Conservation (phyloP, 768 basidiomycete genomes). For the Lactifluus echinatus region DNA sequence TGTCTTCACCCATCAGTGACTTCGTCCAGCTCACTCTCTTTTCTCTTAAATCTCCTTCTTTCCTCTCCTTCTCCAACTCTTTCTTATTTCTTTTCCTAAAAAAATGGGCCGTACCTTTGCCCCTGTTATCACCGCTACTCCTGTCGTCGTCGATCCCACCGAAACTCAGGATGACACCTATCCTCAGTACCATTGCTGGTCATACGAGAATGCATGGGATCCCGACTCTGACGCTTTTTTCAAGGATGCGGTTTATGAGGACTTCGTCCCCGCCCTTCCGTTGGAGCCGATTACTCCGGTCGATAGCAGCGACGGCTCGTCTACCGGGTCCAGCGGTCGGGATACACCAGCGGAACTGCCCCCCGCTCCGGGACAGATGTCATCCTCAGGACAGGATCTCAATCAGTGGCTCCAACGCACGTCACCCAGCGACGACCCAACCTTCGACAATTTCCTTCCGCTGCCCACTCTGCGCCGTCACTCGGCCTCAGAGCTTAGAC, state of each 20-base stretch:
- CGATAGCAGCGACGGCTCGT: slow-evolving; percentile 14
- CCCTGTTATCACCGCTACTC: not conserved
- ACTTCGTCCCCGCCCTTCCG: slow-evolving; percentile 10
- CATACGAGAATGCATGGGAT: slow-evolving; percentile 21
- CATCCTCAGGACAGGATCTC: slow-evolving; percentile 1
- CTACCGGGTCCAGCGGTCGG: slow-evolving; percentile 17
- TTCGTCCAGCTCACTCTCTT: slow-evolving; percentile 9
- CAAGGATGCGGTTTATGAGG: slow-evolving; percentile 20
- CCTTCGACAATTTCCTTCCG: not conserved
- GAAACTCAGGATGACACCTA: slow-evolving; percentile 9
- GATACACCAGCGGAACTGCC: slow-evolving; percentile 13
- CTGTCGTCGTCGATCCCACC: slow-evolving; percentile 14
- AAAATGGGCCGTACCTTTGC: slow-evolving; percentile 20
- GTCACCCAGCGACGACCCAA: not conserved
- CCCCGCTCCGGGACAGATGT: slow-evolving; percentile 5
- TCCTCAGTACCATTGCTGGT: slow-evolving; percentile 15
- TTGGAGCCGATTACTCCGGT: slow-evolving; percentile 13
- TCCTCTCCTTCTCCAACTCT: not conserved
- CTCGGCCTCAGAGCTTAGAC: slow-evolving; percentile 11
- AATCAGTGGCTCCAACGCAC: slow-evolving; percentile 8
- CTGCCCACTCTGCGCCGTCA: slow-evolving; percentile 8
- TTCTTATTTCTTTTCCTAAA: not conserved
- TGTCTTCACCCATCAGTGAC: not conserved
- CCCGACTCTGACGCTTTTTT: slow-evolving; percentile 23
- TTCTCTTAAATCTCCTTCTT: slow-evolving; percentile 8